Base-by-base conservation (phyloP, 140 eudicot genomes). In the Senecio squalidus region DNA sequence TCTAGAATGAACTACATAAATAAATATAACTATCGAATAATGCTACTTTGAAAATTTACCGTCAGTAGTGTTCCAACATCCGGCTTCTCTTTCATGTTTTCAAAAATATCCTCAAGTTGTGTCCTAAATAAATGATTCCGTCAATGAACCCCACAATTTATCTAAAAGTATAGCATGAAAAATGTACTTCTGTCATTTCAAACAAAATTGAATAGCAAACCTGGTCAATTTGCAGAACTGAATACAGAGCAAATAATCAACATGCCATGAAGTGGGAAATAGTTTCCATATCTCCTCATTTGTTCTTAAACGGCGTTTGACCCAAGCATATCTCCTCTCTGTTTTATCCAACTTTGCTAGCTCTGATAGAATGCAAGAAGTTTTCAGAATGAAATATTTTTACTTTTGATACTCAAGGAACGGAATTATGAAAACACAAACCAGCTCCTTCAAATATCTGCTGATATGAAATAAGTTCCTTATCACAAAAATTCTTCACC, bases 151-250 rank as follows among this genome's bases (percentile, higher is more conserved):
- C 31, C 38, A 58, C 56, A 49, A 48, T 16, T n/a, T n/a, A 0
- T 23, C 33, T 50, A 26, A 51, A 49, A 50, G 34, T 60, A 30
- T 28, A 55, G 49, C 28, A 53, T 15, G 27, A 10, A 44, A 9
- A 39, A 50, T 60, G 46, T 28, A n/a, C 40, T 13, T 17, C 41
- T 43, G 59, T 30, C 33, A 31, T 45, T 62, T 61, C 31, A 41
- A 58, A 49, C 52, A 44, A 26, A 30, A 43, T 28, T 4, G 25
- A 31, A 57, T 24, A 26, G 62, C 83, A 55, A 43, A 92, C 99
- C 99, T 88, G 26, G 99, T 93, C 85, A 93, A 78, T 76, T 93
- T 93, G 89, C 99, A 93, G 80, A 93, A 93, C 80, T 88, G 96
- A 66, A 88, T 93, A 80, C 99, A 93, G n/a, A 93, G 95, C 77